Evolutionary conservation across 2,329 filamentous ascomycete genomes (phyloP), one percentile per base, ranked within the genome.

Genomic region (Dothiorella sarmentorum): DNA sequence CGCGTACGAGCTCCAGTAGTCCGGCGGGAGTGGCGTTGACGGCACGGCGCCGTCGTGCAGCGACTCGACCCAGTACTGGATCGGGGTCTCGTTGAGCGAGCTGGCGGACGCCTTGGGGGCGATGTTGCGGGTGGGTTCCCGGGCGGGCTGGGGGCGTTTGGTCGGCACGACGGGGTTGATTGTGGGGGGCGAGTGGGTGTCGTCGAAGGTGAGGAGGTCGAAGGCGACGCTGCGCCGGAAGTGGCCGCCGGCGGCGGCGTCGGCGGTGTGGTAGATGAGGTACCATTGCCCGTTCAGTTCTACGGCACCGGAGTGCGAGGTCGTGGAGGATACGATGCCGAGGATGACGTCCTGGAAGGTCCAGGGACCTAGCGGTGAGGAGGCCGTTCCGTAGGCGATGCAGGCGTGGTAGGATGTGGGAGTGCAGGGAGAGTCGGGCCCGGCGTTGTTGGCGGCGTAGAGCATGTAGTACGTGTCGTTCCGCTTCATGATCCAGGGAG

Each of bases 341-440:
- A 75, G 63, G 7, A 74, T 62, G 11, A 74, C 64, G 5, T 65
- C 68, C 1, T 63, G 65, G 60, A 71, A 75, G 5, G 66, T 74
- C 73, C 73, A 74, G 3, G 71, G 72, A 24, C 73, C 71, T 1
- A 72, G 66, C 4, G 72, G 70, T 2, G 60, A 66, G 0, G 69
- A 64, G 3, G 71, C 68, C 1, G 71, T 73, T 10, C 71, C 73
- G 49, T 74, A 74, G 5, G 71, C 71, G 38, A 74, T 70, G 53
- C 72, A 75, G 4, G 73, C 73, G 57, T 75, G 72, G 60, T 73
- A 75, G 10, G 68, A 70, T 1, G 72, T 74, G 5, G 72, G 72
- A 1, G 72, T 73, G 63, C 72, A 74, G 1, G 72, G 71, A 1
- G 71, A 74, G 57, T 67, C 61, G 1, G 67, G 58, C 2, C 71